Base-by-base conservation (phyloP, 2,329 filamentous ascomycete genomes). In the Pseudodiploospora longispora region DNA sequence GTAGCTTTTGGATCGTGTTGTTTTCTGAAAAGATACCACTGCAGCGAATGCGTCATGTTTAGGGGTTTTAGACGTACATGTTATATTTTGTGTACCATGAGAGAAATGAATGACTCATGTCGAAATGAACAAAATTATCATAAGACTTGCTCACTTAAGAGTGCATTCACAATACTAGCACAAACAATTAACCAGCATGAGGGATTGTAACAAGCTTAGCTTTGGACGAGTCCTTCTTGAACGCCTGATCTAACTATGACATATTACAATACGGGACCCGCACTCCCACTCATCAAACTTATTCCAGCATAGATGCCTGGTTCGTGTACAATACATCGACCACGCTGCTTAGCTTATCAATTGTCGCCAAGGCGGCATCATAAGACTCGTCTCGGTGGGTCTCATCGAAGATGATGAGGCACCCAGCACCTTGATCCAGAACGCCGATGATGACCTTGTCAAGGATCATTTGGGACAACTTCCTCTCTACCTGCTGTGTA, bases 381-480 rank as follows among this genome's bases (percentile, higher is more conserved):
- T 98, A 98, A 31, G 86, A 84, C 69, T 91, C 83, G 64, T 98
- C 93, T 52, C 90, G 80, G 63, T 94, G 84, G 10, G 87, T 87
- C 78, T 98, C 93, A 60, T 98, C 93, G 60, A 84, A 98, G 56
- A 98, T 88, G 66, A 96, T 95, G 63, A 98, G 76, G 66, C 94
- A 97, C 34, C 91, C 91, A n/a, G 89, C 87, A 40, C 93, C 93
- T 69, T 98, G 93, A 65, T 98, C 93, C 55, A 98, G 71, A 44
- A 98, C 93, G 47, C 94, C 93, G 55, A 96, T 88, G 61, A 98
- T 97, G 59, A 97, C 88, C 75, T 96, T 96, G 72, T 98, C 93
- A 47, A 98, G 77, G 60, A 98, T 98, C 94, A 98, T 98, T 76
- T 98, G 94, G 38, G 87, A 94, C 51, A 98, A 76, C 76, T 98